Conservation (phyloP, 257 asterid species). For the Petunia secreta region DNA sequence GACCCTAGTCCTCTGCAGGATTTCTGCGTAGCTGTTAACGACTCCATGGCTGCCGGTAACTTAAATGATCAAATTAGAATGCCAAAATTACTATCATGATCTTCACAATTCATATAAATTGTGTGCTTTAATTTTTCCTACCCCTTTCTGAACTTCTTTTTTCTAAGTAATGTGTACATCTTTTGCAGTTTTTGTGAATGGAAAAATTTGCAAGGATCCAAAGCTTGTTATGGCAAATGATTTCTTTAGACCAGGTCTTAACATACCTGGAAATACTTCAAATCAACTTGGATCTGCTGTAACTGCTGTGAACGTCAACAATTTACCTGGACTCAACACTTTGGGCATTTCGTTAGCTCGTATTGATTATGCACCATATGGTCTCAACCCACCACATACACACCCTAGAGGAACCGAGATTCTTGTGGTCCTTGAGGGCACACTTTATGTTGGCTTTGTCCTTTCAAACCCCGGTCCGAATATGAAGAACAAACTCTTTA, state of each 20-base stretch:
- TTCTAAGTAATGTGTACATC: background rate
- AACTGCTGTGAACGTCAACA: background rate
- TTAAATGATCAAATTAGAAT: too few species aligned
- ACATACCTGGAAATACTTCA: background rate
- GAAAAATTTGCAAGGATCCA: background rate
- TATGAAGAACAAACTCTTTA: background rate
- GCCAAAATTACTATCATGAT: background rate
- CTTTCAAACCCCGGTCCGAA: background rate
- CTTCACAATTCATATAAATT: too few species aligned
- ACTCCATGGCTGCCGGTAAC: background rate
- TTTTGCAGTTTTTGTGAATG: background rate
- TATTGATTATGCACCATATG: background rate
- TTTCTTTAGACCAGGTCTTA: background rate
- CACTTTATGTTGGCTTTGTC: background rate
- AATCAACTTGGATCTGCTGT: background rate
- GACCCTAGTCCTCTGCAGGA: background rate
- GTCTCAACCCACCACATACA: background rate
- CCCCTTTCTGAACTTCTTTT: too few species aligned
- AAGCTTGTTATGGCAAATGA: background rate
- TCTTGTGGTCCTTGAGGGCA: background rate
- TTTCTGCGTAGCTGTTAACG: background rate
- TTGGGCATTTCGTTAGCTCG: background rate
- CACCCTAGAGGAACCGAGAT: background rate
- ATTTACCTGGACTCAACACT: background rate
- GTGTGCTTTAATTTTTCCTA: too few species aligned